Percentiles rank a stretch among this genome's conserved stretches.
phyloP scores from a whole-genome alignment of 305 asterid species.

The Vinca major region DNA sequence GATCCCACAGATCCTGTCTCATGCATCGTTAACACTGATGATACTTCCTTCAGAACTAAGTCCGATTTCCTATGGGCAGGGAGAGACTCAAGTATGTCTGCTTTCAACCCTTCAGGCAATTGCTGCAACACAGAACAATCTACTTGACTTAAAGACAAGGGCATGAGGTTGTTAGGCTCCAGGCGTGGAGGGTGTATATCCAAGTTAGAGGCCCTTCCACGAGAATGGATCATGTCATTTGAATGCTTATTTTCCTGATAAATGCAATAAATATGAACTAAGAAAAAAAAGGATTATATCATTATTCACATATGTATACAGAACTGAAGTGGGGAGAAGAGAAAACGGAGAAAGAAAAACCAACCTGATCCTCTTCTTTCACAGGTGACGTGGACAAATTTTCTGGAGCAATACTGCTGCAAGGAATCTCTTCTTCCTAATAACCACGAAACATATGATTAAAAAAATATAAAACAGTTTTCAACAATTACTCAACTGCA shows the following conservation, averaged over 20 bases:
- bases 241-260: conserved; percentile 24
- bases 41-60: conserved; percentile 23
- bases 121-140: conserved; percentile 69
- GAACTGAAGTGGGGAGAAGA: not conserved
- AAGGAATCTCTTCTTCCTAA: conserved; percentile 11
- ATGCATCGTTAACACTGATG: conserved; percentile 26
- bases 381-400: conserved; percentile 2
- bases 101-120: conserved; percentile 76
- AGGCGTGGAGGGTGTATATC: conserved; percentile 28
- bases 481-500: not conserved
- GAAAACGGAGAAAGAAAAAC: not conserved
- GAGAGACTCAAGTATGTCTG: conserved; percentile 64
- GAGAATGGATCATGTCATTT: conserved; percentile 23
- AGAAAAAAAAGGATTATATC: not conserved
- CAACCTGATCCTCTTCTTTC: conserved; percentile 17
- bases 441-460: not conserved
- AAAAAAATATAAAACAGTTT: not conserved
- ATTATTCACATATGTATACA: not conserved
- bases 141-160: conserved; percentile 84
- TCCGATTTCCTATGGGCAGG: conserved; percentile 56
- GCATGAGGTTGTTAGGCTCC: conserved; percentile 42
- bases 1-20: conserved; percentile 23
- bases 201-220: conserved; percentile 17
- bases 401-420: conserved; percentile 2
- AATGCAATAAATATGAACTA: conserved; percentile 13